Evolutionary conservation across 768 basidiomycete genomes (phyloP).

Genomic region (Phanerodontia chrysosporium): DNA sequence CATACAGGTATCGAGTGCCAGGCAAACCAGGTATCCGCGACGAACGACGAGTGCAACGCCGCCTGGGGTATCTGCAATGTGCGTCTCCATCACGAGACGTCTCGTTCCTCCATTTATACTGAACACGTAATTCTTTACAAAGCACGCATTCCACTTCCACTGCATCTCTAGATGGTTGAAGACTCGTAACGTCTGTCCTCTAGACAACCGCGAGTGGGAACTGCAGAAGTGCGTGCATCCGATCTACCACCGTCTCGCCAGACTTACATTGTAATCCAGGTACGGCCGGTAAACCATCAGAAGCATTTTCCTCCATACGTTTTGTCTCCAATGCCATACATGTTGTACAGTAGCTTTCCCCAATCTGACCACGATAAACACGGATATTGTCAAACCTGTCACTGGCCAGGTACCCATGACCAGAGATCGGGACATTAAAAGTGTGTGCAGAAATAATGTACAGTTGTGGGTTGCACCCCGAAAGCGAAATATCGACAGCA

Average conservation of each 20-base stretch:
- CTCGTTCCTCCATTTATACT: neutral
- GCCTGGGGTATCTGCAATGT: slow-evolving; percentile 99
- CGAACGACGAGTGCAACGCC: slow-evolving; percentile 94
- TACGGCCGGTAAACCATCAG: slow-evolving; percentile 10
- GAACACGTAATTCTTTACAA: neutral
- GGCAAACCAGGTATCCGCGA: slow-evolving; percentile 96
- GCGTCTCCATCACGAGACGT: slow-evolving; percentile 21
- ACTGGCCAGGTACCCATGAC: too few species aligned
- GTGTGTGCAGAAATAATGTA: neutral
- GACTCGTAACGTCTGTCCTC: slow-evolving; percentile 91
- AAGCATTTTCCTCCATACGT: neutral
- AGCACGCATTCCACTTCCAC: slow-evolving; percentile 99
- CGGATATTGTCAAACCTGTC: neutral
- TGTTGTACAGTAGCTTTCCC: slow-evolving; percentile 8
- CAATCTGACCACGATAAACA: neutral
- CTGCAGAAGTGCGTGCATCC: slow-evolving; percentile 75
- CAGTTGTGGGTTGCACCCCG: neutral
- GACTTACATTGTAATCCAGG: neutral
- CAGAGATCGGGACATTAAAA: neutral
- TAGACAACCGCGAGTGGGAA: slow-evolving; percentile 97
- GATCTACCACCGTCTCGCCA: neutral
- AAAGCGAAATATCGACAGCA: neutral
- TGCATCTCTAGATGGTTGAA: slow-evolving; percentile 99
- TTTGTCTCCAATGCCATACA: neutral
- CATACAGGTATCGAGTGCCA: slow-evolving; percentile 95